Base-by-base conservation (phyloP, 257 asterid species). In the Solanum clarkiae region DNA sequence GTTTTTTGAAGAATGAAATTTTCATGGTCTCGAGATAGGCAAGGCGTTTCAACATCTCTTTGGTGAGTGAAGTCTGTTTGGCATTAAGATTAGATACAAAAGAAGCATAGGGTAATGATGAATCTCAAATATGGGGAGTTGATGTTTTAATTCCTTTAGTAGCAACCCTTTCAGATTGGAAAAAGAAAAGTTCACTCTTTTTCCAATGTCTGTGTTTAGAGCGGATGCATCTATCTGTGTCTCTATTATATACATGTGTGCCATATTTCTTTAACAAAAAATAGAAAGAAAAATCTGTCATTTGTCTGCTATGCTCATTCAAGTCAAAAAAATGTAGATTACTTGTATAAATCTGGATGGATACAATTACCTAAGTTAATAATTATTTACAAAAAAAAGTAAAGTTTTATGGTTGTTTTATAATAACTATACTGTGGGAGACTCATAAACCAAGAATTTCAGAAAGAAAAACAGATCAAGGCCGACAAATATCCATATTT, bases 161-260 rank as follows among this genome's bases (percentile, higher is more conserved):
- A 32, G 22, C 42, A 90, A 54, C 42, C 88, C 86, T 83, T 79
- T 85, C n/a, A 88, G 88, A 56, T 69, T 45, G 12, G 81, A 88
- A 8, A 88, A 83, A 32, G 40, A 32, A 32, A 32, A 32, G 40
- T 32, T 32, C 5, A 32, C 40, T 32, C 40, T 32, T 32, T 32
- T 32, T 32, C 5, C 0, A 26, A 26, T 26, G 29, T 26, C 40
- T 3, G 40, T 32, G 40, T 32, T 32, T 32, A 32, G 40, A 32
- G 40, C 40, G 40, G 40, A 32, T 32, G 5, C 4, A 32, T 32
- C 36, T 32, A 32, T 32, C 36, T 32, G 36, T 3, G 2, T 26
- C 29, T 26, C 29, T 1, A 53, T 53, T 53, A 8, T 20, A 53
- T 53, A 53, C 16, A 53, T 53, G 57, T 14, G 57, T 53, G 57